Percentiles rank a stretch among this genome's conserved stretches.
Evolutionary conservation across 2,329 filamentous ascomycete species (phyloP).

Genomic region (Beauveria scarabaeidicola): DNA sequence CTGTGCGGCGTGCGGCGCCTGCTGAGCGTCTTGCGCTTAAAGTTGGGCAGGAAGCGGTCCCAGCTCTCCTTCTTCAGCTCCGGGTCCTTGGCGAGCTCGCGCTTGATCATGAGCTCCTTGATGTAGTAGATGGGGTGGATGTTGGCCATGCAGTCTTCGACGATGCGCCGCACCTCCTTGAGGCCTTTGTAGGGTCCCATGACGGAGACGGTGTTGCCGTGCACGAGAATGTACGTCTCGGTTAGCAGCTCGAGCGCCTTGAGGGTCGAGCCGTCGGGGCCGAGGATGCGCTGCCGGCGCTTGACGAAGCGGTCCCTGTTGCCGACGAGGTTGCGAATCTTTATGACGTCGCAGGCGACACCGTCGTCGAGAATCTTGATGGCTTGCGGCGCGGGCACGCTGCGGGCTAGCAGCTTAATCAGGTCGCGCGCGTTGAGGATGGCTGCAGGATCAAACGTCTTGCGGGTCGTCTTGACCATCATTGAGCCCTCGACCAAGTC

Average conservation of each 20-base stretch:
- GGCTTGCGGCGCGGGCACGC: conserved; percentile 86
- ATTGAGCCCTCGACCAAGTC: conserved; percentile 94
- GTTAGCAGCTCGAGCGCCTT: conserved; percentile 93
- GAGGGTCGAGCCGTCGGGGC: conserved; percentile 82
- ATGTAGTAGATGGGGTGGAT: conserved; percentile 86
- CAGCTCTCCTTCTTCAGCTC: conserved; percentile 81
- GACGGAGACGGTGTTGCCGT: conserved; percentile 86
- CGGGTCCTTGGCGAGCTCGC: conserved; percentile 82
- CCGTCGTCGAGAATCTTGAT: conserved; percentile 91
- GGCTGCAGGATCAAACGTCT: conserved; percentile 83
- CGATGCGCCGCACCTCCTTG: conserved; percentile 81
- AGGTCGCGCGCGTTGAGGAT: conserved; percentile 92
- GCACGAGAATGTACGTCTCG: conserved; percentile 84
- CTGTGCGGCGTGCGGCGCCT: conserved; percentile 75
- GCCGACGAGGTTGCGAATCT: conserved; percentile 80
- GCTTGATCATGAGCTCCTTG: conserved; percentile 81
- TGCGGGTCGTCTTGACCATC: conserved; percentile 90
- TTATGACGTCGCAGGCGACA: conserved; percentile 89
- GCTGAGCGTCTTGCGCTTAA: conserved; percentile 86
- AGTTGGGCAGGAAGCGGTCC: conserved; percentile 94
- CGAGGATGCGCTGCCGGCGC: conserved; percentile 82
- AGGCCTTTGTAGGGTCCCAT: conserved; percentile 92
- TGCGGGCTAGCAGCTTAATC: conserved; percentile 84
- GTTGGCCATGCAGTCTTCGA: conserved; percentile 96
- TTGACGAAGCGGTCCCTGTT: conserved; percentile 97